phyloP scores from a whole-genome alignment of 2,329 filamentous ascomycete genomes.

The Fusarium sp. region DNA sequence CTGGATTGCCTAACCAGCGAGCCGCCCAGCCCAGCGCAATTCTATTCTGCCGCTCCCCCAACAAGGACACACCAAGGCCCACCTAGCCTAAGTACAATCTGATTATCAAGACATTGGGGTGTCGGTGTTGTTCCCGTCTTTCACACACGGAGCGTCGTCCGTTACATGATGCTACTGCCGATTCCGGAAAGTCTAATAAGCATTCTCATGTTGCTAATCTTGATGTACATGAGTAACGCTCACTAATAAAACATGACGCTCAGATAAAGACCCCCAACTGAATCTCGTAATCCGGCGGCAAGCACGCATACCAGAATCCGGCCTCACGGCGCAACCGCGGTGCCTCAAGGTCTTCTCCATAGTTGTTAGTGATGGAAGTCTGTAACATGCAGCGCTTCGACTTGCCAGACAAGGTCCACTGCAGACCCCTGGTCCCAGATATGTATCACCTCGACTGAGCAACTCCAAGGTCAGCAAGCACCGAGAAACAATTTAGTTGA shows the following conservation, averaged over 20 bases:
- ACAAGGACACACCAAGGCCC: slow-evolving; percentile 43
- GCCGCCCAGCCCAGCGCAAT: neutral
- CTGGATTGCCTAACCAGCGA: slow-evolving; percentile 12
- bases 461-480: slow-evolving; percentile 25
- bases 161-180: slow-evolving; percentile 17
- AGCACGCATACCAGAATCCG: slow-evolving; percentile 25
- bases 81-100: slow-evolving; percentile 21
- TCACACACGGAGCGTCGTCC: slow-evolving; percentile 34
- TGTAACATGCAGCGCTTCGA: slow-evolving; percentile 33
- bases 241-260: slow-evolving; percentile 7
- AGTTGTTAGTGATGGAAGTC: slow-evolving; percentile 28
- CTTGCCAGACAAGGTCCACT: slow-evolving; percentile 33
- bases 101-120: slow-evolving; percentile 35
- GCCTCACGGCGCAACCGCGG: slow-evolving; percentile 40
- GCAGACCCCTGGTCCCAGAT: slow-evolving; percentile 9
- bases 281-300: slow-evolving; percentile 8
- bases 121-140: slow-evolving; percentile 43
- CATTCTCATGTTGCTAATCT: neutral
- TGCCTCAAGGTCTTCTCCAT: slow-evolving; percentile 31
- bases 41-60: slow-evolving; percentile 25
- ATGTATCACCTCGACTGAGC: slow-evolving; percentile 30
- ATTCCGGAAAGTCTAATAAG: neutral
- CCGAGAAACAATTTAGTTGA: slow-evolving; percentile 6
- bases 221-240: neutral
- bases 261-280: neutral